Evolutionary conservation across 257 asterid genomes (phyloP), one percentile per base, ranked within the genome.

Genomic region (Misopates orontium): DNA sequence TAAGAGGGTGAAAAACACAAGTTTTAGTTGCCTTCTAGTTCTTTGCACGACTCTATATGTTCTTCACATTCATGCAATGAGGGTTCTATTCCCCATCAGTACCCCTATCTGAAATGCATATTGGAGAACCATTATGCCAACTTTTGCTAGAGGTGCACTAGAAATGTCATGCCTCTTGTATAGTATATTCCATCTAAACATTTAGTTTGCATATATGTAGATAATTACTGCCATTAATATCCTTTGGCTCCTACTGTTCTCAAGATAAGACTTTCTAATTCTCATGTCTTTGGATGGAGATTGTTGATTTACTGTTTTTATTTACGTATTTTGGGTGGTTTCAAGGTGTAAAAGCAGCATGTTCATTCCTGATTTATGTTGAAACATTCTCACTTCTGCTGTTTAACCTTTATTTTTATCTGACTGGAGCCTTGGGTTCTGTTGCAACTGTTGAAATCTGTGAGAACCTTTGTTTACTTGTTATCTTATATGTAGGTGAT

Each of bases 401-500:
- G 2, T 59, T 42, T 25, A 0, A 56, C 11, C 21, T 22, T 14
- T 56, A 12, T 50, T 50, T 52, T 64, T 52, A 40, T 42, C 60
- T 56, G 62, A 53, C 21, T 71, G 45, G 54, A 13, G 39, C 54
- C 22, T 53, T 44, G 31, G 18, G 42, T 18, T 41, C 42, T 36
- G 10, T 36, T 36, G 11, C 42, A 36, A 36, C 8, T 36, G 42
- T 9, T 36, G 42, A 36, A 36, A 36, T 36, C 8, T 10, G 8
- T 36, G 8, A 36, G 32, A 22, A 17, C 17, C 53, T 22, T 66
- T 14, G 53, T 45, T 16, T 21, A 68, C 50, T 45, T 8, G 18
- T 55, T 40, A 60, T 56, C 53, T 49, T 67, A 45, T 63, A 22
- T 70, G 75, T 80, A 94, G 99, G 96, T 97, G 74, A 80, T 94